These are phyloP conservation scores for Lunularia cruciata DNA, from an alignment of 225 moss, liverwort and hornwort genomes.

Conservation along the genomic window DNA sequence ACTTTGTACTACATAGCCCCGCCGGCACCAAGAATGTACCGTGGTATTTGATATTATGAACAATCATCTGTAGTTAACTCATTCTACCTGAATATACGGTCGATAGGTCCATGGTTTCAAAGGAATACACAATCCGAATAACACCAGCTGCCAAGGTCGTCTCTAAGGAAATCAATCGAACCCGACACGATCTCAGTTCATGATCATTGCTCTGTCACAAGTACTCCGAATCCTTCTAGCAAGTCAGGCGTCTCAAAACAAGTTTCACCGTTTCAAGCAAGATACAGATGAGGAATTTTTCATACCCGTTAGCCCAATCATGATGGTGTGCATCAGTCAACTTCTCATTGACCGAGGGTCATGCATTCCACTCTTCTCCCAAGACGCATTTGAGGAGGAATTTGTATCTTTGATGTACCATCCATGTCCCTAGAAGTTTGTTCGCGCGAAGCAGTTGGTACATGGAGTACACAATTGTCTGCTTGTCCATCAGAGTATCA, in stretches of 20 bases:
- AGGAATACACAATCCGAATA: not conserved
- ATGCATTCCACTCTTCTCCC: not conserved
- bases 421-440: not conserved
- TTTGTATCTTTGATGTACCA: too few relatives aligned
- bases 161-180: not conserved
- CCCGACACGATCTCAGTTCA: not conserved
- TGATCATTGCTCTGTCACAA: not conserved
- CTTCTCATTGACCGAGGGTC: too few relatives aligned
- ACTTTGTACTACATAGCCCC: not conserved
- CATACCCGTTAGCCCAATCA: not conserved
- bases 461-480: not conserved
- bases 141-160: not conserved
- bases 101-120: not conserved
- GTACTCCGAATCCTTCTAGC: not conserved
- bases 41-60: not conserved
- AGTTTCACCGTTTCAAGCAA: constrained; percentile 11
- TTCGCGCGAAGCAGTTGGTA: not conserved
- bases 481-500: too few relatives aligned
- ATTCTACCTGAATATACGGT: not conserved
- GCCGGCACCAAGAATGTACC: not conserved
- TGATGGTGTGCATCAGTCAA: not conserved
- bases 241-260: too few relatives aligned
- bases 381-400: not conserved
- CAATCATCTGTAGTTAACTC: constrained; percentile 5
- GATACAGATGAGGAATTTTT: not conserved